Evolutionary conservation across 2,329 filamentous ascomycete genomes (phyloP).

Genomic region (Cytospora schulzeri): DNA sequence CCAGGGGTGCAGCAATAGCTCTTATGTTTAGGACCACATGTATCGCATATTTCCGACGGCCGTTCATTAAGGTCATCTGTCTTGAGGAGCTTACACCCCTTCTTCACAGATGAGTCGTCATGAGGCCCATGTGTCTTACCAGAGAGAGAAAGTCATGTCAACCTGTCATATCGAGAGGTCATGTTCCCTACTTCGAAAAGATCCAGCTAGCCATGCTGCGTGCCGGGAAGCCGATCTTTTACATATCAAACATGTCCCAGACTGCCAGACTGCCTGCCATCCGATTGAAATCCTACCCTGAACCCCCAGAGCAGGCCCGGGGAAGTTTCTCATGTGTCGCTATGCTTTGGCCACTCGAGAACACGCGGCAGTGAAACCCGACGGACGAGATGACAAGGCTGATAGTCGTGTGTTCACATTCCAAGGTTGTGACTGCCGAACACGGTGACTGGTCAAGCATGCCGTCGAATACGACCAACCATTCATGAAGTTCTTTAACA

Average conservation of each 20-base stretch:
- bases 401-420: not conserved
- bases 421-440: not conserved
- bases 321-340: not conserved
- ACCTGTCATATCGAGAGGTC: not conserved
- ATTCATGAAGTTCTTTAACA: not conserved
- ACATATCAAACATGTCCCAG: not conserved
- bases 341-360: not conserved
- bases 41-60: not conserved
- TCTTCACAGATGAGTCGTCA: constrained; percentile 3
- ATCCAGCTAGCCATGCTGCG: not conserved
- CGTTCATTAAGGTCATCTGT: constrained; percentile 3
- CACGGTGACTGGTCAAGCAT: not conserved
- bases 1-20: not conserved
- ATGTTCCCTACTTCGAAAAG: not conserved
- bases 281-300: not conserved
- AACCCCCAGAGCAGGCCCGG: not conserved
- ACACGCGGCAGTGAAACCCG: not conserved
- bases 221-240: not conserved
- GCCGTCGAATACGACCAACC: not conserved
- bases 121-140: not conserved
- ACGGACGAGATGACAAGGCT: not conserved
- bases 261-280: no score
- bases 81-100: constrained; percentile 5
- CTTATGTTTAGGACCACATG: not conserved
- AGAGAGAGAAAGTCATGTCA: not conserved